Percentiles rank a stretch among this genome's conserved stretches.
Conservation (phyloP, 192 early-diverging fungal species). For the Thamnidium elegans region DNA sequence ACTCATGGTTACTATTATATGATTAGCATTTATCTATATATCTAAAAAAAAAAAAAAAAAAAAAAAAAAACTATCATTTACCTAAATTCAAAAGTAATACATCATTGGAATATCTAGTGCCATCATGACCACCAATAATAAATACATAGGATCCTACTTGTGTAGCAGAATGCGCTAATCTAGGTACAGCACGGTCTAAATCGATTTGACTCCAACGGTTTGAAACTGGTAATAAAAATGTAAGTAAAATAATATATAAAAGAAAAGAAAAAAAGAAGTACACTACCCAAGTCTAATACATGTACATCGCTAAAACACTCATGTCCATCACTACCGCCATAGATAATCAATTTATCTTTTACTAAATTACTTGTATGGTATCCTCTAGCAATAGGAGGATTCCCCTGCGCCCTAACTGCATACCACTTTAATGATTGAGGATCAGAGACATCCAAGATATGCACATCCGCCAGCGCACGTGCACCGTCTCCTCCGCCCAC, state of each 20-base stretch:
- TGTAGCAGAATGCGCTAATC: slow-evolving; percentile 81
- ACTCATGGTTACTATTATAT: slow-evolving; percentile 64
- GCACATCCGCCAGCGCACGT: slow-evolving; percentile 79
- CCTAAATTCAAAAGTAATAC: slow-evolving; percentile 82
- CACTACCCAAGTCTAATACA: slow-evolving; percentile 54
- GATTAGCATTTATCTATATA: neutral
- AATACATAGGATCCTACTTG: slow-evolving; percentile 90
- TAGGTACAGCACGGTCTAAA: slow-evolving; percentile 61
- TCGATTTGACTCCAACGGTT: slow-evolving; percentile 66
- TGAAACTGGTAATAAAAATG: too few species aligned
- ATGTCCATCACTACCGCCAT: slow-evolving; percentile 85
- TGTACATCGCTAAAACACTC: slow-evolving; percentile 74
- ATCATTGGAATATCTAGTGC: slow-evolving; percentile 76
- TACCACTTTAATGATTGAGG: slow-evolving; percentile 48
- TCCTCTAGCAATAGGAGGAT: slow-evolving; percentile 74
- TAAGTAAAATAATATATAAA: neutral
- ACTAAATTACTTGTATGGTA: slow-evolving; percentile 90
- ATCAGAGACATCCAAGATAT: slow-evolving; percentile 54
- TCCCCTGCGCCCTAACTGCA: slow-evolving; percentile 56
- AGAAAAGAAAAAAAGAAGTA: too few species aligned
- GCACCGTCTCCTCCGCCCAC: slow-evolving; percentile 89
- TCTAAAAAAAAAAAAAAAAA: neutral
- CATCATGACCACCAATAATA: slow-evolving; percentile 87
- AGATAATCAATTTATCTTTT: slow-evolving; percentile 75
- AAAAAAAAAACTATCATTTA: slow-evolving; percentile 35